phyloP scores from a whole-genome alignment of 1,139 yeast genomes.

The Kluyveromyces sp. region DNA sequence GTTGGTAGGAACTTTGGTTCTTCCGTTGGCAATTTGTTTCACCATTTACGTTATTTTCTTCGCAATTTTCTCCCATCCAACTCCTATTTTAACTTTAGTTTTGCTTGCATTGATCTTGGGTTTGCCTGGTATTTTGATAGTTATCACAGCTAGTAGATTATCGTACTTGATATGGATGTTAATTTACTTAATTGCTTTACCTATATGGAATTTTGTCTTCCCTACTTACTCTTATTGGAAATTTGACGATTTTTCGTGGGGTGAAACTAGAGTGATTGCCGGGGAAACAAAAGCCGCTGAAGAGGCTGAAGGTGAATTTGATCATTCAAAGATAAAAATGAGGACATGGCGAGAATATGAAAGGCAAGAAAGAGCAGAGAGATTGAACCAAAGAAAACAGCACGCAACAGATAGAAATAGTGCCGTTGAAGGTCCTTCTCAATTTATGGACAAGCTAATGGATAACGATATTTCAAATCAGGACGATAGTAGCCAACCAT shows the following conservation, averaged over 20 bases:
- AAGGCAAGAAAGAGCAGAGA: constrained; percentile 39
- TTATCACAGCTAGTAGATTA: constrained; percentile 77
- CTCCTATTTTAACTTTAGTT: constrained; percentile 73
- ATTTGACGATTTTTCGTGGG: constrained; percentile 98
- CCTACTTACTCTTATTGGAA: constrained; percentile 93
- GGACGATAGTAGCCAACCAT: neutral
- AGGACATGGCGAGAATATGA: constrained; percentile 94
- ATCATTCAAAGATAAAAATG: constrained; percentile 79
- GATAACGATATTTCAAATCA: neutral
- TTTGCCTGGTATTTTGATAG: constrained; percentile 78
- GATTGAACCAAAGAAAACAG: constrained; percentile 8
- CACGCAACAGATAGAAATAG: neutral
- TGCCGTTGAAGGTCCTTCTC: neutral
- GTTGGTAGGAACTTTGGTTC: constrained; percentile 79
- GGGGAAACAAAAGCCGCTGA: constrained; percentile 62
- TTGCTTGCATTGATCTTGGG: constrained; percentile 81
- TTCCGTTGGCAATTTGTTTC: constrained; percentile 87
- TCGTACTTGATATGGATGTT: constrained; percentile 77
- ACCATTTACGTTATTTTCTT: constrained; percentile 73
- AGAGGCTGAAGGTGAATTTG: constrained; percentile 71
- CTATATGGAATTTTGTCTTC: constrained; percentile 89
- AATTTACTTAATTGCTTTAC: constrained; percentile 73
- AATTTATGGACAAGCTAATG: neutral
- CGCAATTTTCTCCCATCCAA: constrained; percentile 73
- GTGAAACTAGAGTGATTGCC: constrained; percentile 83